Evolutionary conservation across 2,329 filamentous ascomycete genomes (phyloP).

Genomic region (Madurella fahalii): DNA sequence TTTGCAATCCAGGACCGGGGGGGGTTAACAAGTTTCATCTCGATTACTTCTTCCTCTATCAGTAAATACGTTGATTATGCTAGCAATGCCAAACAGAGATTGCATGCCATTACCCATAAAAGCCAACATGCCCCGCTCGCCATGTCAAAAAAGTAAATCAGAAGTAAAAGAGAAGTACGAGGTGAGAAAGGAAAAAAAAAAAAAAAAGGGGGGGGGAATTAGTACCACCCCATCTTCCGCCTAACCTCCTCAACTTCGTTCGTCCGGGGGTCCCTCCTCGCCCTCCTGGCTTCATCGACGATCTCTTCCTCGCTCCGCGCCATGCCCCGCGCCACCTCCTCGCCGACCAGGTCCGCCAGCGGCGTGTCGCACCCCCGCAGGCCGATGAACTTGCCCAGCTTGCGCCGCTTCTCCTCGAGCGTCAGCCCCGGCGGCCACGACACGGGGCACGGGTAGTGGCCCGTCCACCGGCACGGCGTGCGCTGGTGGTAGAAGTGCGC

Average conservation of each 20-base stretch:
- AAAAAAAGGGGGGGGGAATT: too few species aligned
- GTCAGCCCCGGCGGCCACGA: slow-evolving; percentile 52
- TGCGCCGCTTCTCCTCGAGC: slow-evolving; percentile 65
- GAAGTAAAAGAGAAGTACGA: too few species aligned
- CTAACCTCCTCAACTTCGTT: slow-evolving; percentile 46
- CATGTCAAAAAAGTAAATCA: too few species aligned
- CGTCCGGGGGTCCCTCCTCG: slow-evolving; percentile 31
- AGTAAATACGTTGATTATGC: too few species aligned
- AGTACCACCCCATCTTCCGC: slow-evolving; percentile 39
- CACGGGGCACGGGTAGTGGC: slow-evolving; percentile 65
- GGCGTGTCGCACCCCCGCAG: slow-evolving; percentile 53
- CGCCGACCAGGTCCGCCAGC: neutral
- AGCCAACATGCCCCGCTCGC: too few species aligned
- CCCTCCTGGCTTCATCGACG: slow-evolving; percentile 39
- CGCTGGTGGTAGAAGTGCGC: slow-evolving; percentile 72
- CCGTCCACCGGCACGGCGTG: slow-evolving; percentile 50
- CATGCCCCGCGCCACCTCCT: slow-evolving; percentile 1
- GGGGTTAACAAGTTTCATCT: too few species aligned
- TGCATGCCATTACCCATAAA: too few species aligned
- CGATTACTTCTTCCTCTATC: too few species aligned
- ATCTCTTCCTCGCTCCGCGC: slow-evolving; percentile 47
- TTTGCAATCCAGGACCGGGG: too few species aligned
- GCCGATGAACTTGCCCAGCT: slow-evolving; percentile 71
- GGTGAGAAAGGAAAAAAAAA: too few species aligned
- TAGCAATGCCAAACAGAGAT: too few species aligned